These are phyloP conservation scores for Talaromyces sp. DNA, from an alignment of 2,329 filamentous ascomycete genomes.

Conservation along the genomic window DNA sequence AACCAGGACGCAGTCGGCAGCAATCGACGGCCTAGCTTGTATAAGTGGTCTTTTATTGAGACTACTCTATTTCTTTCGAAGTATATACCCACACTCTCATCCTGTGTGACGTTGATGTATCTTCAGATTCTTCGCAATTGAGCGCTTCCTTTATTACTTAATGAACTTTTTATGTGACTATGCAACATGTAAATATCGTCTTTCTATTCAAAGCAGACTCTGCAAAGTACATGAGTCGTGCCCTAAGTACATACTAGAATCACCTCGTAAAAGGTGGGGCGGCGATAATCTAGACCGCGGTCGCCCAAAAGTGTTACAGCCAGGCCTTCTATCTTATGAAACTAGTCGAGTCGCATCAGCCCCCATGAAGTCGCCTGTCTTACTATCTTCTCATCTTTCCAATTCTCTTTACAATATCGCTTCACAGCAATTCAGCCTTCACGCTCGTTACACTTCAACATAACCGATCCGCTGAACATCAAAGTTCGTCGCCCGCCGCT, in stretches of 20 bases:
- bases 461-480: background rate
- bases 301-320: background rate
- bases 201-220: background rate
- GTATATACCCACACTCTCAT: background rate
- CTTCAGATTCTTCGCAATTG: background rate
- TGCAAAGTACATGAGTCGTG: background rate
- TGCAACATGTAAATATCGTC: background rate
- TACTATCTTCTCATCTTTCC: background rate
- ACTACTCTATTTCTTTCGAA: background rate
- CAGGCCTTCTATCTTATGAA: background rate
- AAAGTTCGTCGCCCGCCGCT: background rate
- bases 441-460: background rate
- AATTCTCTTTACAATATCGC: no score
- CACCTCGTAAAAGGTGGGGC: background rate
- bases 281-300: slow-evolving; percentile 9
- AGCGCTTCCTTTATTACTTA: background rate
- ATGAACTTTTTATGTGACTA: background rate
- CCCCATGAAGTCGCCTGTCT: no score
- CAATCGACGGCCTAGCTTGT: background rate
- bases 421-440: background rate
- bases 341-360: background rate
- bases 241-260: no score
- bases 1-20: slow-evolving; percentile 20
- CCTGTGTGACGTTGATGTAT: background rate
- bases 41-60: background rate